phyloP scores from a whole-genome alignment of 768 basidiomycete genomes.

The Pilatotrama ljubarskyi region DNA sequence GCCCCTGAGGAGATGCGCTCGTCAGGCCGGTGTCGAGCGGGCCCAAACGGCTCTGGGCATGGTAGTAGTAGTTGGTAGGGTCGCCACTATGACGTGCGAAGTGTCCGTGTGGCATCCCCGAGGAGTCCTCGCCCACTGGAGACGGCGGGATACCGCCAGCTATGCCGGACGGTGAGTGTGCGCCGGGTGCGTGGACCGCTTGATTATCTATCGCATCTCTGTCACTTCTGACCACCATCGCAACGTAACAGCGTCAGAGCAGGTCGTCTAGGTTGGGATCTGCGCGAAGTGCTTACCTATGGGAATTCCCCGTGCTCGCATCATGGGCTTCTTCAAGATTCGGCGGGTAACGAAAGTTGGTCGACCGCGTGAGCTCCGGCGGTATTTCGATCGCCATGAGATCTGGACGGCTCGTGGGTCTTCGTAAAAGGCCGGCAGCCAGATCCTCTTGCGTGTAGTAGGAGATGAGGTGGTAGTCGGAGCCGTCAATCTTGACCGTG shows the following conservation, averaged over 20 bases:
- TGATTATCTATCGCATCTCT: slow-evolving; percentile 29
- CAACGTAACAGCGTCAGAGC: slow-evolving; percentile 16
- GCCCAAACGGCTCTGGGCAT: slow-evolving; percentile 10
- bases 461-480: slow-evolving; percentile 79
- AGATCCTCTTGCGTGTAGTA: slow-evolving; percentile 85
- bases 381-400: slow-evolving; percentile 74
- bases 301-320: slow-evolving; percentile 55
- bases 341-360: slow-evolving; percentile 83
- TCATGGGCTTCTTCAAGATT: slow-evolving; percentile 62
- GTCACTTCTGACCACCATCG: slow-evolving; percentile 22
- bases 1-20: slow-evolving; percentile 3
- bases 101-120: slow-evolving; percentile 21
- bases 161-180: slow-evolving; percentile 10
- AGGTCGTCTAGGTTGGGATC: slow-evolving; percentile 5
- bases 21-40: slow-evolving; percentile 11
- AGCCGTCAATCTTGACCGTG: slow-evolving; percentile 76
- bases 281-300: slow-evolving; percentile 50
- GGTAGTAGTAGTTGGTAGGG: slow-evolving; percentile 15
- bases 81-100: slow-evolving; percentile 20
- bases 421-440: slow-evolving; percentile 63
- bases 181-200: slow-evolving; percentile 4
- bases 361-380: slow-evolving; percentile 73
- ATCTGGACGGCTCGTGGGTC: slow-evolving; percentile 69
- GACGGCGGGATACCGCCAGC: slow-evolving; percentile 7
- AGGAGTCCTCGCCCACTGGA: slow-evolving; percentile 25